A percentile compares a stretch with the other conserved stretches of the same genome.
These are phyloP conservation scores for Backusella psychrophila DNA, from an alignment of 192 early-diverging fungal genomes.

Conservation along the genomic window DNA sequence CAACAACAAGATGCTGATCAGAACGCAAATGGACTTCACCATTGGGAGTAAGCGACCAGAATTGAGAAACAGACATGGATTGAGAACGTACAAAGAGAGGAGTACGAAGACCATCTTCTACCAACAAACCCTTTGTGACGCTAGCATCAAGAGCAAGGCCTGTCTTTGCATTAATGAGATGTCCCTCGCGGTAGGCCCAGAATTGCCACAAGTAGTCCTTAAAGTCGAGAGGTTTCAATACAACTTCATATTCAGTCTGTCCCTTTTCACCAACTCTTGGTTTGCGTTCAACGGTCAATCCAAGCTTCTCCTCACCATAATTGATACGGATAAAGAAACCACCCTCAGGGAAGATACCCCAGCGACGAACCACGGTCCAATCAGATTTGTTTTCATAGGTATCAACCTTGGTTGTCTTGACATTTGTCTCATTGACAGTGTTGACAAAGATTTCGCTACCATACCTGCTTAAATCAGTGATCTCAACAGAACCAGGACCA, in stretches of 20 bases:
- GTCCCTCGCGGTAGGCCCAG: constrained; percentile 21
- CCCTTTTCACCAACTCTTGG: constrained; percentile 2
- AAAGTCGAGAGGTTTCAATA: constrained; percentile 1
- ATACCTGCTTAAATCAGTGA: not conserved
- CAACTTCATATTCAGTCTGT: not conserved
- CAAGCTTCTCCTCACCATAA: constrained; percentile 11
- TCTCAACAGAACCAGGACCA: not conserved
- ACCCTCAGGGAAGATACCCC: constrained; percentile 23
- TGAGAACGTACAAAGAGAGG: constrained; percentile 5
- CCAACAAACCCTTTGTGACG: not conserved
- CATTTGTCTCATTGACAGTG: not conserved
- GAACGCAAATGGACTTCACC: constrained; percentile 15
- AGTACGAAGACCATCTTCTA: constrained; percentile 15
- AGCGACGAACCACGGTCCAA: constrained; percentile 9
- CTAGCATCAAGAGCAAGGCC: constrained; percentile 13
- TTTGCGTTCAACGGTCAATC: constrained; percentile 15
- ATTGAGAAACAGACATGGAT: constrained; percentile 14
- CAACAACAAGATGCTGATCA: constrained; percentile 14
- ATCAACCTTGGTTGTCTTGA: not conserved
- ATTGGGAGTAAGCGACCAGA: constrained; percentile 25
- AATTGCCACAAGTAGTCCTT: constrained; percentile 18
- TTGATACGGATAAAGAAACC: constrained; percentile 20
- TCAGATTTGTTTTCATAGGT: not conserved
- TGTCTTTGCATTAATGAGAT: constrained; percentile 22
- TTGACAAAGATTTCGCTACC: not conserved